Base-by-base conservation (phyloP, 768 basidiomycete genomes). In the Mycena polygramma region DNA sequence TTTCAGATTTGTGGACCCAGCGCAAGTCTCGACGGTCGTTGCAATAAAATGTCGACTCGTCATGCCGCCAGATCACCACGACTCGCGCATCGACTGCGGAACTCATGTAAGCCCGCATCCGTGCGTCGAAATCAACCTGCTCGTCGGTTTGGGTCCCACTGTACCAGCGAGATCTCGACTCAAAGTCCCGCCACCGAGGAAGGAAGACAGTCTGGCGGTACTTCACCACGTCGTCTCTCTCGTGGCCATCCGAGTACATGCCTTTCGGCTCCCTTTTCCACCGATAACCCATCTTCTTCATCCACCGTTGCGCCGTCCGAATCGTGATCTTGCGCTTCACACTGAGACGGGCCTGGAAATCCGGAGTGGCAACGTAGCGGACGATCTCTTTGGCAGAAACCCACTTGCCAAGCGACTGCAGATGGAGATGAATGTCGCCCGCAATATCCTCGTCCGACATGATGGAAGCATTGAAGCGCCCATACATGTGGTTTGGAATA, bases 231-330 rank as follows among this genome's bases (percentile, higher is more conserved):
- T 83, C 82, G 11, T 70, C 73, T 1, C 75, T 64, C 61, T 83
- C 78, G 68, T 83, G 81, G n/a, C 82, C 78, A 76, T 82, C 81
- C 20, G 76, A 61, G 69, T 81, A 83, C 70, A 79, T 77, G 20
- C 81, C 79, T 13, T 73, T 76, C 6, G 73, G 77, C 4, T 68
- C 66, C 4, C 71, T 63, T 14, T 35, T 75, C 75, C 77, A 82
- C 1, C 74, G 48, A 59, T 79, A 82, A 1, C 65, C 77, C 57
- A 83, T 67, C 7, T 53, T 63, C 2, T 70, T 71, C 73, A 85
- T 75, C 82, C 84, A 83, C 4, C 60, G 6, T 35, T 66, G 54
- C 13, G 81, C 82, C 0, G 79, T 83, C n/a, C 46, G 35, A 36
- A 62, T 49, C 15, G 57, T 22, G 22, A 58, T 41, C 20, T 58